Evolutionary conservation across 441 rosid genomes (phyloP).

Genomic region (Populus hybrid): DNA sequence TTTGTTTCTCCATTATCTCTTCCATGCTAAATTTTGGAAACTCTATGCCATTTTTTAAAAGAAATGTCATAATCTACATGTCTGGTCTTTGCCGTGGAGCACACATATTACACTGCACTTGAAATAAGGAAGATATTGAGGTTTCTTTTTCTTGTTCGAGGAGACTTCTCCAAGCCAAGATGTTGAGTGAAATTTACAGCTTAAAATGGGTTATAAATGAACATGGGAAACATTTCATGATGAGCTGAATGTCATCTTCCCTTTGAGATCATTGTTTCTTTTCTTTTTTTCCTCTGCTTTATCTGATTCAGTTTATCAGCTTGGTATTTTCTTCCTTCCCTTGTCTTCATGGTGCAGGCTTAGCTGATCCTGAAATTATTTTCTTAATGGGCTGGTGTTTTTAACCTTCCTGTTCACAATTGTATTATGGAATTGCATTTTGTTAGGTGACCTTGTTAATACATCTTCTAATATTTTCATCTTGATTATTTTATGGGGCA

Average conservation of each 20-base stretch:
- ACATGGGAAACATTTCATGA: not conserved
- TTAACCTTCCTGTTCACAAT: not conserved
- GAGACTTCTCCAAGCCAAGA: not conserved
- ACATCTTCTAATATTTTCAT: not conserved
- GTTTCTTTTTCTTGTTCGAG: not conserved
- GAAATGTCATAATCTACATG: slow-evolving; percentile 27
- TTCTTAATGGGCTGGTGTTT: not conserved
- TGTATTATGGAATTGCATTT: not conserved
- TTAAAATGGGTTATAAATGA: not conserved
- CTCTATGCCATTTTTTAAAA: not conserved
- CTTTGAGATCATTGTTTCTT: not conserved
- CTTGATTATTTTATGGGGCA: not conserved
- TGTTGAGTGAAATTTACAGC: not conserved
- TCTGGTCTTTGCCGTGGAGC: not conserved
- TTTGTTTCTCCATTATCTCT: not conserved
- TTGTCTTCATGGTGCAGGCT: not conserved
- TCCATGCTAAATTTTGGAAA: slow-evolving; percentile 8
- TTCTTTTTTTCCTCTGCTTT: not conserved
- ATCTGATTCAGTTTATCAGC: not conserved
- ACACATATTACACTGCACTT: slow-evolving; percentile 10
- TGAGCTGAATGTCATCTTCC: not conserved
- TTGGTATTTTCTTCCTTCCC: not conserved
- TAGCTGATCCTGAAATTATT: not conserved
- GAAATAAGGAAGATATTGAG: slow-evolving; percentile 62
- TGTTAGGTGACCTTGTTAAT: not conserved